Percentiles rank a stretch among this genome's conserved stretches.
Conservation (phyloP, 1,284 basidiomycete genomes). For the Pseudozyma hubeiensis region DNA sequence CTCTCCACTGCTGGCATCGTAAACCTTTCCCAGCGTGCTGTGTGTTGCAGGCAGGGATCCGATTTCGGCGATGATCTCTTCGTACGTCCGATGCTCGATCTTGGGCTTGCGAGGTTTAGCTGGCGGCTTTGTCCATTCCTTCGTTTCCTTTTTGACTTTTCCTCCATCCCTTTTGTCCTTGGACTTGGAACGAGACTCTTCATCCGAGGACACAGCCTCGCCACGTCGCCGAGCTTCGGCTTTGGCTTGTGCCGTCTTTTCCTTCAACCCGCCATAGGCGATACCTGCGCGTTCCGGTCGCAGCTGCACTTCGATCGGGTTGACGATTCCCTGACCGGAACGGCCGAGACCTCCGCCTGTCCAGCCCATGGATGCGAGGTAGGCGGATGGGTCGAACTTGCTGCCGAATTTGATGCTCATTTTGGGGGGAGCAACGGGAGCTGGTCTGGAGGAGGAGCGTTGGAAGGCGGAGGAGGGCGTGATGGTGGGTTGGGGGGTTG, state of each 20-base stretch:
- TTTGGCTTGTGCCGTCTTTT: conserved; percentile 62
- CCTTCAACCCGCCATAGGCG: conserved; percentile 65
- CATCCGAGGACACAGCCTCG: conserved; percentile 40
- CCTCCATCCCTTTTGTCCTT: conserved; percentile 1
- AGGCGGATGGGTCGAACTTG: conserved; percentile 63
- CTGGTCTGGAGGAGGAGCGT: conserved; percentile 8
- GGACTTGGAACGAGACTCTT: conserved; percentile 27
- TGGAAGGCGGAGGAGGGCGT: conserved; percentile 40
- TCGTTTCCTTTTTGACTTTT: conserved; percentile 16
- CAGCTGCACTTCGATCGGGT: conserved; percentile 65
- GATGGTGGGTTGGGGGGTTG: conserved; percentile 8
- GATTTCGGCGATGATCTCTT: conserved; percentile 63
- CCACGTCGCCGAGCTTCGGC: conserved; percentile 56
- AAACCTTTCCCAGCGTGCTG: conserved; percentile 45
- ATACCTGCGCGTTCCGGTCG: conserved; percentile 66
- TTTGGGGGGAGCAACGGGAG: background rate
- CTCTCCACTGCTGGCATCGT: conserved; percentile 60
- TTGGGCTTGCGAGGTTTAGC: conserved; percentile 54
- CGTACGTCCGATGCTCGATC: conserved; percentile 66
- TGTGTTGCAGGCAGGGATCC: conserved; percentile 32
- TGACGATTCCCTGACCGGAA: conserved; percentile 63
- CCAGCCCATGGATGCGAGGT: conserved; percentile 67
- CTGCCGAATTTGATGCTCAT: conserved; percentile 52
- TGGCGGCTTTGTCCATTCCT: conserved; percentile 50
- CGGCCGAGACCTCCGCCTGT: conserved; percentile 66